Evolutionary conservation across 2,329 filamentous ascomycete species (phyloP).

Genomic region (Pyricularia pennisetigena): DNA sequence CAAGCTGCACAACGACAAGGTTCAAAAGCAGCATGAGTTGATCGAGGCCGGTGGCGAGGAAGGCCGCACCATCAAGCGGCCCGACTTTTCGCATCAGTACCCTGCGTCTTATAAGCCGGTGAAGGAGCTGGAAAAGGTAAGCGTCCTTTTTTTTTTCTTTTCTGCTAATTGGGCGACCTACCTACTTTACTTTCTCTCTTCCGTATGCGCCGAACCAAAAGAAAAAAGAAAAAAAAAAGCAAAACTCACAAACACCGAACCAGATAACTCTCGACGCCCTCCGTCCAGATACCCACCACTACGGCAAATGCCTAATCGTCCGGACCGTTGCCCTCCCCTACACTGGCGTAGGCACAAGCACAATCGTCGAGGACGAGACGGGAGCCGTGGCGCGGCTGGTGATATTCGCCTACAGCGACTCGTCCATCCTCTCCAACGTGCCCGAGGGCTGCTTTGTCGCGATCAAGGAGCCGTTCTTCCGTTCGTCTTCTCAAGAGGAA

Average conservation of each 20-base stretch:
- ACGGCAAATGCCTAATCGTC: slow-evolving; percentile 20
- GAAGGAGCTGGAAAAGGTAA: slow-evolving; percentile 17
- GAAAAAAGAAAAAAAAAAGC: too few species aligned
- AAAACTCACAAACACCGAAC: not conserved
- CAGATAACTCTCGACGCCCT: slow-evolving; percentile 19
- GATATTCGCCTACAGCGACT: slow-evolving; percentile 24
- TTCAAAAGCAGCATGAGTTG: not conserved
- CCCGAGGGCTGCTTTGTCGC: slow-evolving; percentile 21
- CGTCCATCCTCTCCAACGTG: slow-evolving; percentile 18
- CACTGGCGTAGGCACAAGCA: slow-evolving; percentile 22
- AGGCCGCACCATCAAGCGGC: slow-evolving; percentile 17
- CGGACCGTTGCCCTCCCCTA: slow-evolving; percentile 20
- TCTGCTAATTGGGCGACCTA: not conserved
- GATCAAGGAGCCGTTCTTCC: slow-evolving; percentile 27
- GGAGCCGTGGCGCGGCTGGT: slow-evolving; percentile 25
- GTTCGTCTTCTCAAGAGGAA: not conserved
- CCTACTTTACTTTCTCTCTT: not conserved
- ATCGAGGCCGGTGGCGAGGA: not conserved
- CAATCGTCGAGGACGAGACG: slow-evolving; percentile 23
- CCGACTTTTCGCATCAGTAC: slow-evolving; percentile 14
- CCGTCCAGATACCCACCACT: slow-evolving; percentile 22
- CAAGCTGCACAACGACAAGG: slow-evolving; percentile 1
- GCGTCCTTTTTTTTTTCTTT: too few species aligned
- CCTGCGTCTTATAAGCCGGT: slow-evolving; percentile 17
- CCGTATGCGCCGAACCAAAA: not conserved